Conservation (phyloP, 1,139 yeast species). For the Debaryomyces sp. region DNA sequence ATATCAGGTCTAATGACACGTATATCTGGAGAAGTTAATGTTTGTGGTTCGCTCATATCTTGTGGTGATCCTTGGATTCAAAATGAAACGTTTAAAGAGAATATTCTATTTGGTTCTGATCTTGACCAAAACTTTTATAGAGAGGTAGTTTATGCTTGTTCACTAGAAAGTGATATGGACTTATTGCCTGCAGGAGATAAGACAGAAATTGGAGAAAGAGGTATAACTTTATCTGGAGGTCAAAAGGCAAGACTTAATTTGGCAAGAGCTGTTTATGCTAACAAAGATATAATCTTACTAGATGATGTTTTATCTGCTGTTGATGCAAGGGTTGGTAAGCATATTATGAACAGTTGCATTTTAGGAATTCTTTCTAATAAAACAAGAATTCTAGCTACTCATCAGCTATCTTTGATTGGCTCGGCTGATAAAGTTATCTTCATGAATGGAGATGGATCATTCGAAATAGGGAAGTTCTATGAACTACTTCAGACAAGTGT, state of each 20-base stretch:
- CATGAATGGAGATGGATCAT: constrained; percentile 34
- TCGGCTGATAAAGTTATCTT: constrained; percentile 58
- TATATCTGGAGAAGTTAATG: constrained; percentile 47
- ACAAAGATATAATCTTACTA: constrained; percentile 62
- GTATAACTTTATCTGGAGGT: constrained; percentile 90
- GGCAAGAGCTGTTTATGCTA: constrained; percentile 82
- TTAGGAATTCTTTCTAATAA: constrained; percentile 41
- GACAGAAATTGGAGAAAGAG: constrained; percentile 92
- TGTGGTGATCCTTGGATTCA: constrained; percentile 79
- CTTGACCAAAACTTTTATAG: constrained; percentile 59
- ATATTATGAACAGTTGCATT: constrained; percentile 61
- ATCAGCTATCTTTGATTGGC: constrained; percentile 37
- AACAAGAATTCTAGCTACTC: constrained; percentile 84
- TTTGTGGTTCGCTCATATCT: constrained; percentile 46
- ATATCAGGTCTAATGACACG: constrained; percentile 63
- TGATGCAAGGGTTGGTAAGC: constrained; percentile 87
- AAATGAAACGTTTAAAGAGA: constrained; percentile 76
- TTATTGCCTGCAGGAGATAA: constrained; percentile 78
- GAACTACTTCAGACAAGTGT: constrained; percentile 46
- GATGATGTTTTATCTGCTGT: constrained; percentile 93
- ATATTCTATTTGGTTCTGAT: constrained; percentile 70
- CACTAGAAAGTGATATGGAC: constrained; percentile 68
- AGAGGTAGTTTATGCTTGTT: constrained; percentile 62
- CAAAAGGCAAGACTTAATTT: constrained; percentile 86
- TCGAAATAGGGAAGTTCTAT: constrained; percentile 61